Percentiles rank a stretch among this genome's conserved stretches.
Evolutionary conservation across 768 basidiomycete species (phyloP).

Genomic region (Dendrothele bispora): DNA sequence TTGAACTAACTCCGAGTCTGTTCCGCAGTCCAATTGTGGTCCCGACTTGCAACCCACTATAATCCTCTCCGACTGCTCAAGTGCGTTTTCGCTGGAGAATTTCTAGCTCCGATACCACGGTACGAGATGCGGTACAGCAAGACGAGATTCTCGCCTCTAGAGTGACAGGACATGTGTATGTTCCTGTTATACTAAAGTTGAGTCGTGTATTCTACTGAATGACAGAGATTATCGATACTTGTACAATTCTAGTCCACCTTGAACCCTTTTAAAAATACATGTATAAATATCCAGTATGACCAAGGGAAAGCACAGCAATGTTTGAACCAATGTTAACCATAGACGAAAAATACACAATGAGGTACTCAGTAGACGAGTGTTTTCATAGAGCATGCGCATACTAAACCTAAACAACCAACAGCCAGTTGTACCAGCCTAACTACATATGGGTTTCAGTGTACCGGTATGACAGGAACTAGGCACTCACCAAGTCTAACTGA

Average conservation of each 20-base stretch:
- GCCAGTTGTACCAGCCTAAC: neutral
- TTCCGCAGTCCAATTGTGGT: constrained; percentile 49
- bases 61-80: constrained; percentile 56
- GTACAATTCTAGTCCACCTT: neutral
- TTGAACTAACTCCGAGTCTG: neutral
- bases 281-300: neutral
- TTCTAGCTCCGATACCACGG: constrained; percentile 49
- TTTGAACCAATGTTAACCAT: too few relatives aligned
- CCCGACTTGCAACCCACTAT: constrained; percentile 52
- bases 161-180: neutral
- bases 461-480: too few relatives aligned
- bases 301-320: too few relatives aligned
- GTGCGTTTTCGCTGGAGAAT: constrained; percentile 46
- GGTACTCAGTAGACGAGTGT: too few relatives aligned
- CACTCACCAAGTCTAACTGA: neutral
- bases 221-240: neutral
- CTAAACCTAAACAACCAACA: neutral
- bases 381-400: neutral
- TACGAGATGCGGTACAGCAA: constrained; percentile 28
- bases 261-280: neutral
- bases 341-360: too few relatives aligned
- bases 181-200: neutral
- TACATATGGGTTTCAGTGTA: neutral
- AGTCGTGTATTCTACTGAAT: neutral
- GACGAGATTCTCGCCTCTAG: constrained; percentile 1